Evolutionary conservation across 2,329 filamentous ascomycete genomes (phyloP).

Genomic region (Paracorniculantispora psalliotae): DNA sequence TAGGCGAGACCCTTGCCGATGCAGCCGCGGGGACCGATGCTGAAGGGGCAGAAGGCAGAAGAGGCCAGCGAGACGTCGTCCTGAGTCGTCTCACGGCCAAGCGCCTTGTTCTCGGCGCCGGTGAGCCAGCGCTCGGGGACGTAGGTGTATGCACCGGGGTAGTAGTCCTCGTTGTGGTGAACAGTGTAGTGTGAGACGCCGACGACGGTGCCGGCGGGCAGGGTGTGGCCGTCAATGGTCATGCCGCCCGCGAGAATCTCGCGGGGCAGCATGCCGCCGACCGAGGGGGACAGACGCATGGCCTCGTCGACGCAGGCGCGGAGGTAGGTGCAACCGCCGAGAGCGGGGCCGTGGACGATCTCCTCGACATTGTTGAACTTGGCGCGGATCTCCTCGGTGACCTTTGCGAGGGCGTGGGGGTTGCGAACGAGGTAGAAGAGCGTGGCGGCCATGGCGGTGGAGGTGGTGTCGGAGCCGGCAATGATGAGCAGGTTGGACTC

Average conservation of each 20-base stretch:
- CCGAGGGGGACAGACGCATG: constrained; percentile 58
- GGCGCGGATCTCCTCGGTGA: constrained; percentile 46
- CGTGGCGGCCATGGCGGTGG: constrained; percentile 60
- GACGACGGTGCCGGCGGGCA: constrained; percentile 58
- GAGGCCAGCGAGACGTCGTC: constrained; percentile 53
- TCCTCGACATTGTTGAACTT: constrained; percentile 49
- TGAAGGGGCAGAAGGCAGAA: constrained; percentile 70
- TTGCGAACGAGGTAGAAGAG: constrained; percentile 58
- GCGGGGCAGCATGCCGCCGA: constrained; percentile 55
- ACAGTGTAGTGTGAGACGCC: constrained; percentile 64
- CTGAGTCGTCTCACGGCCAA: constrained; percentile 37
- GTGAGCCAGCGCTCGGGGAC: constrained; percentile 62
- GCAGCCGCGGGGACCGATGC: constrained; percentile 63
- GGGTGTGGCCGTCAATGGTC: constrained; percentile 45
- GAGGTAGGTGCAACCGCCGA: constrained; percentile 52
- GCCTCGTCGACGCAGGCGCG: constrained; percentile 61
- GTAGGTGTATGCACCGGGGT: constrained; percentile 53
- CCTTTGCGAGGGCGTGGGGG: constrained; percentile 41
- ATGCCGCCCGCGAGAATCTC: constrained; percentile 53
- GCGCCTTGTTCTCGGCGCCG: constrained; percentile 36
- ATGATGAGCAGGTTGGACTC: constrained; percentile 69
- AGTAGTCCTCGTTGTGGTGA: constrained; percentile 62
- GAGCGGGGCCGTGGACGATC: constrained; percentile 46
- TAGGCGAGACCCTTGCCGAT: constrained; percentile 68
- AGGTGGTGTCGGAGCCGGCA: constrained; percentile 67